Evolutionary conservation across 768 basidiomycete genomes (phyloP), one percentile per base, ranked within the genome.

Genomic region (Daedaleopsis nitida): DNA sequence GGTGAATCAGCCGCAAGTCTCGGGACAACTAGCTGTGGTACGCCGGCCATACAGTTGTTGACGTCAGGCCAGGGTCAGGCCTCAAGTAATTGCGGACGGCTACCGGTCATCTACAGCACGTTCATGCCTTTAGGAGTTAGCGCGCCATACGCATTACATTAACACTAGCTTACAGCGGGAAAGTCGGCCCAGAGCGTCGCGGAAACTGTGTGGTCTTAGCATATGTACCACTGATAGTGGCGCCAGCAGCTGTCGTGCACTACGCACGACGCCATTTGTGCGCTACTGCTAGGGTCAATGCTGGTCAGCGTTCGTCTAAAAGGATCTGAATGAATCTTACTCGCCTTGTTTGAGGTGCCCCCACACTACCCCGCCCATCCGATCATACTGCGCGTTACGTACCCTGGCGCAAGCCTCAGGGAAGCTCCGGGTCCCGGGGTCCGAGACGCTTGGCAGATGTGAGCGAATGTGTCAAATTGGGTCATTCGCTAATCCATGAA

Each of bases 371-470:
- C 62, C 62, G 62, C 38, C 39, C 21, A 23, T 58, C 62, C 62
- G 62, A 58, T 63, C 62, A 58, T 57, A 57, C 54, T 58, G 53
- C 49, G 48, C 62, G 48, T 63, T 63, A 63, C 62, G 62, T 63
- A 49, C 53, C 21, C 52, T 24, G 19, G 34, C 12, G 27, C 48
- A 45, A 23, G 34, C 51, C 54, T 50, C 49, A 43, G 23, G 50
- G 60, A 55, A 61, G 24, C 60, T 17, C 39, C 51, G 60, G 60
- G 23, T 17, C 51, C 57, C 57, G 57, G 57, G 45, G 27, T 42
- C 56, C 57, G 52, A 52, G 52, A 19, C 60, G 51, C 43, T 35
- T 37, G 11, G 42, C 45, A 21, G 44, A 47, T 44, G 52, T 51
- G 56, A 57, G 52, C 52, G 53, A 52, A 49, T 27, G 39, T 49